Percentiles rank a stretch among this genome's conserved stretches.
Evolutionary conservation across 306 rosid genomes (phyloP).

Genomic region (Oemleria cerasiformis): DNA sequence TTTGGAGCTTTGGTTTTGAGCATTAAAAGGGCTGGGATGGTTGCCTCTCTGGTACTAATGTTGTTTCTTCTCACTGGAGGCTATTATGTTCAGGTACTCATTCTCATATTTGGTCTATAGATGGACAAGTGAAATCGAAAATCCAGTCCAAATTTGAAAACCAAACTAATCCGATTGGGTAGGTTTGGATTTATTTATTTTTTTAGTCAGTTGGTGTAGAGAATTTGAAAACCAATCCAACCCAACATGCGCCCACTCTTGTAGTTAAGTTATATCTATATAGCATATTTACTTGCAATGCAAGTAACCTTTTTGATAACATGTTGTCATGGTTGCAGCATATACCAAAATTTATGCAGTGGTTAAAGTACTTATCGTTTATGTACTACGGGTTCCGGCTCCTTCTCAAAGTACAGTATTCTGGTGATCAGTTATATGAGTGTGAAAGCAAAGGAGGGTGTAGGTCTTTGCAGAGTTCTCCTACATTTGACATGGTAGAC

Average conservation of each 20-base stretch:
- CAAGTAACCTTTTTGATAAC: background rate
- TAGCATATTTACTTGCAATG: background rate
- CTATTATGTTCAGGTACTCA: slow-evolving; percentile 80
- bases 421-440: slow-evolving; percentile 74
- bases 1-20: slow-evolving; percentile 92
- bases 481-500: slow-evolving; percentile 66
- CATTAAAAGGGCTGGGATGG: slow-evolving; percentile 72
- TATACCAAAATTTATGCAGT: slow-evolving; percentile 75
- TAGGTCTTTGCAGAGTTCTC: slow-evolving; percentile 65
- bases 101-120: background rate
- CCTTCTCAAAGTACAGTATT: slow-evolving; percentile 80
- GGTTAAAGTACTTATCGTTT: slow-evolving; percentile 89
- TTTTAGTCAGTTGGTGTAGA: too few relatives aligned
- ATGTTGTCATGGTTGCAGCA: slow-evolving; percentile 53
- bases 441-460: slow-evolving; percentile 76
- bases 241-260: too few relatives aligned
- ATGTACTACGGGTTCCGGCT: slow-evolving; percentile 88
- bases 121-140: too few relatives aligned
- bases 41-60: slow-evolving; percentile 84
- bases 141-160: too few relatives aligned
- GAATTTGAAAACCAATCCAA: too few relatives aligned
- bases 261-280: too few relatives aligned
- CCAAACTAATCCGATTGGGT: too few relatives aligned
- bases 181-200: too few relatives aligned
- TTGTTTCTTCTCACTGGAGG: slow-evolving; percentile 93